phyloP scores from a whole-genome alignment of 1,139 yeast species.

The Hanseniaspora sp. region DNA sequence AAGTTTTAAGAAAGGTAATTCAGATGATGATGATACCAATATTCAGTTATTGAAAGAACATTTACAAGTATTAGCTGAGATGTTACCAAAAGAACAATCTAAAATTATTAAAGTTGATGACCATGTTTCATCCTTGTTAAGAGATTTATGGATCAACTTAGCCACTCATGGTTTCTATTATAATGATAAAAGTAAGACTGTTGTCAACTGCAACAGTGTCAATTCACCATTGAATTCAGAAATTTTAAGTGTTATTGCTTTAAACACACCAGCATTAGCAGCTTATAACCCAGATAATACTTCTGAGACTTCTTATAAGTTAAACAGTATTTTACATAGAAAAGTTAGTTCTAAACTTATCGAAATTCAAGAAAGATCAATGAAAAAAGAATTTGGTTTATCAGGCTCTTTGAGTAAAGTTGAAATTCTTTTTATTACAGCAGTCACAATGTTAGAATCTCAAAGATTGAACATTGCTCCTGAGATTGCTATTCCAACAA shows the following conservation, averaged over 20 bases:
- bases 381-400: conserved; percentile 22
- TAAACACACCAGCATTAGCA: conserved; percentile 83
- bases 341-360: conserved; percentile 47
- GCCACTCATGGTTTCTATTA: conserved; percentile 79
- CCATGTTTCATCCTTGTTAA: conserved; percentile 40
- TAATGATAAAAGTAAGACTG: conserved; percentile 44
- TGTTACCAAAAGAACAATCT: conserved; percentile 31
- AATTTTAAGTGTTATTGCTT: conserved; percentile 63
- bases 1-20: conserved; percentile 32
- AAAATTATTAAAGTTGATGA: conserved; percentile 27
- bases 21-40: conserved; percentile 25
- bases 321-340: conserved; percentile 80
- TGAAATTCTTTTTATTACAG: conserved; percentile 78
- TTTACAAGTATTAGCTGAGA: conserved; percentile 1
- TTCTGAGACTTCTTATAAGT: conserved; percentile 82
- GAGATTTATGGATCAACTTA: conserved; percentile 90
- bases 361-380: conserved; percentile 29
- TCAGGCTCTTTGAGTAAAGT: conserved; percentile 45
- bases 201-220: not conserved
- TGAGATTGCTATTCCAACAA: conserved; percentile 69
- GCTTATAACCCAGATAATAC: conserved; percentile 77
- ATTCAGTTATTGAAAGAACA: not conserved
- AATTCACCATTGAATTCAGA: conserved; percentile 19
- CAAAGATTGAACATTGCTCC: conserved; percentile 46
- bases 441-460: conserved; percentile 67